A percentile compares a stretch with the other conserved stretches of the same genome.
Evolutionary conservation across 371 early-diverging fungal species (phyloP).

Genomic region (Mucor mucedo): DNA sequence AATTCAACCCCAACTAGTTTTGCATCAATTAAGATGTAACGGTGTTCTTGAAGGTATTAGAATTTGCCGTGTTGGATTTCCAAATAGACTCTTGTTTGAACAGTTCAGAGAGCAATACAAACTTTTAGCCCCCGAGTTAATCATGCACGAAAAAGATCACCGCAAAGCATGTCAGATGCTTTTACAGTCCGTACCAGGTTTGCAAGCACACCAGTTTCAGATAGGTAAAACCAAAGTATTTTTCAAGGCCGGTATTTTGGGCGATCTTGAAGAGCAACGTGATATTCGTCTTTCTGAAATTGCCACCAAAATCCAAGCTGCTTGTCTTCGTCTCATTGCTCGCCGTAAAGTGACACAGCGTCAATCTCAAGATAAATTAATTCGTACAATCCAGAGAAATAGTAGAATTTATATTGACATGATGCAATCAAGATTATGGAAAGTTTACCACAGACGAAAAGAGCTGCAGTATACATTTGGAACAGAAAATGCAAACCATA

Average conservation of each 20-base stretch:
- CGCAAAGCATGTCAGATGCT: constrained; percentile 81
- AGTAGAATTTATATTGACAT: constrained; percentile 87
- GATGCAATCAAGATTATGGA: constrained; percentile 96
- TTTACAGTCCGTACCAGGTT: constrained; percentile 66
- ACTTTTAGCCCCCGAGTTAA: constrained; percentile 78
- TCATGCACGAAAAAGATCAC: constrained; percentile 86
- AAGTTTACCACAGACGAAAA: constrained; percentile 95
- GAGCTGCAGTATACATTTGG: constrained; percentile 93
- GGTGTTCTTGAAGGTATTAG: constrained; percentile 99
- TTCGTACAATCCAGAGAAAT: constrained; percentile 91
- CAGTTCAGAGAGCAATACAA: constrained; percentile 98
- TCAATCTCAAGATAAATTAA: constrained; percentile 84
- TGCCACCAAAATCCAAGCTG: constrained; percentile 87
- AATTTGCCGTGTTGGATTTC: constrained; percentile 98
- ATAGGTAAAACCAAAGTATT: constrained; percentile 98
- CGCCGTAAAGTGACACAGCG: constrained; percentile 72
- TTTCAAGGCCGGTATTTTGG: constrained; percentile 86
- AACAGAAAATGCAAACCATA: constrained; percentile 64
- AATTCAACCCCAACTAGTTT: constrained; percentile 84
- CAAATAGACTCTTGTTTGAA: constrained; percentile 91
- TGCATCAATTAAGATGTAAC: constrained; percentile 98
- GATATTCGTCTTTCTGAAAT: constrained; percentile 85
- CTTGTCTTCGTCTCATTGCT: constrained; percentile 85
- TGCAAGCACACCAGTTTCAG: constrained; percentile 84
- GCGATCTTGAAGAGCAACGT: constrained; percentile 95